Evolutionary conservation across 1,284 basidiomycete genomes (phyloP).

Genomic region (Porodaedalea pini): DNA sequence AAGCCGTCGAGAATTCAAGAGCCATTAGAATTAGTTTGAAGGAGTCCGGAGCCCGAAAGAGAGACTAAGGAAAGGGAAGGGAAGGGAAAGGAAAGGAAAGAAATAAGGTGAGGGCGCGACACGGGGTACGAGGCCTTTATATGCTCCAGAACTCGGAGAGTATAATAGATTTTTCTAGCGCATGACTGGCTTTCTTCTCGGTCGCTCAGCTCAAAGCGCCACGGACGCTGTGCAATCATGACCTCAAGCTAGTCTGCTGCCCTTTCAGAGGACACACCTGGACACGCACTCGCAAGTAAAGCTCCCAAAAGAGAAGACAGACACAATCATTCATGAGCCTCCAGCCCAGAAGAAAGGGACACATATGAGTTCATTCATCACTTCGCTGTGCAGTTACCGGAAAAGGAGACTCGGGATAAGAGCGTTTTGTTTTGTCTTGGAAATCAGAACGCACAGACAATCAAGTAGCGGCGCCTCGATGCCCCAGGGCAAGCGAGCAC

Average conservation of each 20-base stretch:
- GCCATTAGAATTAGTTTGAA: neutral
- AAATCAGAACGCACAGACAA: neutral
- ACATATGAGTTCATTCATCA: neutral
- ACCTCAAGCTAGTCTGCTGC: too few relatives aligned
- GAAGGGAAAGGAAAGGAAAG: neutral
- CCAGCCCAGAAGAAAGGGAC: neutral
- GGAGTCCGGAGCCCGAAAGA: neutral
- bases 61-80: neutral
- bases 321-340: neutral
- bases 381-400: neutral
- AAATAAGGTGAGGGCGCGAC: neutral
- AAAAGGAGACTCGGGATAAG: neutral
- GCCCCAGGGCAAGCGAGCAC: neutral
- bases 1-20: neutral
- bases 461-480: neutral
- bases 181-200: neutral
- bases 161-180: neutral
- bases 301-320: neutral
- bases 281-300: neutral
- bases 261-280: neutral
- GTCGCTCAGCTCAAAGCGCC: too few relatives aligned
- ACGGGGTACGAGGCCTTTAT: neutral
- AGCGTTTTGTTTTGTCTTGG: neutral
- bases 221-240: too few relatives aligned
- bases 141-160: neutral